phyloP scores from a whole-genome alignment of 2,329 filamentous ascomycete genomes.

The Penicillium sclerotigenum region DNA sequence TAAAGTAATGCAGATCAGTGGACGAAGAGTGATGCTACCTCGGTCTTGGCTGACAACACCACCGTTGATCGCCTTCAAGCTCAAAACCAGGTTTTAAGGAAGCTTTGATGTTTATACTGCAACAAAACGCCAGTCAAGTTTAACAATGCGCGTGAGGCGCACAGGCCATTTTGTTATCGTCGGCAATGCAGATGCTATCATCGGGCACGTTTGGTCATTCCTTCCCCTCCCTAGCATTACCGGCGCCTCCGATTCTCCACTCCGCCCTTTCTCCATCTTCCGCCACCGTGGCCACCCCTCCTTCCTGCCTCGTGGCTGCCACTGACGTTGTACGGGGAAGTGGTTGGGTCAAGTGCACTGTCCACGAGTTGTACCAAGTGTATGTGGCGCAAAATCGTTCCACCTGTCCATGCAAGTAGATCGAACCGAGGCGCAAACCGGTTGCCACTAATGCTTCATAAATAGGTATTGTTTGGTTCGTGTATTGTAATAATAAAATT shows the following conservation, averaged over 20 bases:
- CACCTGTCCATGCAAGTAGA: background rate
- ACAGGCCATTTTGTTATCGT: background rate
- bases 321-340: slow-evolving; percentile 1
- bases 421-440: background rate
- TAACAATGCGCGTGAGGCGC: background rate
- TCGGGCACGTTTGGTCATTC: background rate
- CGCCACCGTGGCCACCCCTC: background rate
- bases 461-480: background rate
- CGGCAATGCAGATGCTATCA: background rate
- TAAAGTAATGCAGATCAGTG: background rate
- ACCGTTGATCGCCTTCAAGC: slow-evolving; percentile 7
- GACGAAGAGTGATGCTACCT: background rate
- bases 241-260: slow-evolving; percentile 13
- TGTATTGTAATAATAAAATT: background rate
- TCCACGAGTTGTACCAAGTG: background rate
- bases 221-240: slow-evolving; percentile 5
- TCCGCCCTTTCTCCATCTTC: slow-evolving; percentile 6
- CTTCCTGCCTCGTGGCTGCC: slow-evolving; percentile 3
- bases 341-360: background rate
- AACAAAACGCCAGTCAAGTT: no score
- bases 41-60: slow-evolving; percentile 5
- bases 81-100: background rate
- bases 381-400: background rate
- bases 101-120: background rate
- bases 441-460: background rate